These are phyloP conservation scores for Pichia cephalocereana DNA, from an alignment of 805 yeast genomes.

Conservation along the genomic window DNA sequence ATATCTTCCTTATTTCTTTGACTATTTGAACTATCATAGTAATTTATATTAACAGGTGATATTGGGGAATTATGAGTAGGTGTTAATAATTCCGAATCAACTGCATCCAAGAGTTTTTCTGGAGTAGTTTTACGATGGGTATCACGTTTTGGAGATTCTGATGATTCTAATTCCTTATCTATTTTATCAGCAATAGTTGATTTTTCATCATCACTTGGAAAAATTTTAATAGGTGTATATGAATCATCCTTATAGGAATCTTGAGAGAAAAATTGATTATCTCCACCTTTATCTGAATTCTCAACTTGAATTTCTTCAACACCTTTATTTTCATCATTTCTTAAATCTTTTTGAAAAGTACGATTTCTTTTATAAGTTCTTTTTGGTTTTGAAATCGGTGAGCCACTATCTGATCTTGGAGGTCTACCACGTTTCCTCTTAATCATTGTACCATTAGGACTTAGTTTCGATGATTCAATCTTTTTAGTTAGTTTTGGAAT, in stretches of 20 bases:
- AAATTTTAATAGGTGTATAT: not conserved
- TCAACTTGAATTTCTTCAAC: not conserved
- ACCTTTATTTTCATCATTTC: not conserved
- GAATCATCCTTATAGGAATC: not conserved
- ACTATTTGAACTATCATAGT: not conserved
- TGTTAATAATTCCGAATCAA: not conserved
- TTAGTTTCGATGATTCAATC: not conserved
- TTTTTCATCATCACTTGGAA: not conserved
- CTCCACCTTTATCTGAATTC: not conserved
- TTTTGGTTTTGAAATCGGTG: not conserved
- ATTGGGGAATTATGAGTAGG: not conserved
- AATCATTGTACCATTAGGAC: not conserved
- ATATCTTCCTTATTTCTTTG: not conserved
- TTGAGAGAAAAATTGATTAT: constrained; percentile 1
- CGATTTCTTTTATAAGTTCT: not conserved
- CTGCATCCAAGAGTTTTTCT: not conserved
- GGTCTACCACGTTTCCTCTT: not conserved
- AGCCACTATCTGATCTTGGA: not conserved
- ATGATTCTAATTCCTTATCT: not conserved
- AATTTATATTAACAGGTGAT: not conserved
- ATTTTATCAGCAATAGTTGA: not conserved
- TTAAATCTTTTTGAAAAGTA: not conserved
- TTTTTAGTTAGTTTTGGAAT: not conserved
- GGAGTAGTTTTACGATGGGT: not conserved
- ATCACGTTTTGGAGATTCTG: not conserved